A percentile compares a stretch with the other conserved stretches of the same genome.
These are phyloP conservation scores for Neonectria faginata DNA, from an alignment of 2,329 filamentous ascomycete species.

Conservation along the genomic window DNA sequence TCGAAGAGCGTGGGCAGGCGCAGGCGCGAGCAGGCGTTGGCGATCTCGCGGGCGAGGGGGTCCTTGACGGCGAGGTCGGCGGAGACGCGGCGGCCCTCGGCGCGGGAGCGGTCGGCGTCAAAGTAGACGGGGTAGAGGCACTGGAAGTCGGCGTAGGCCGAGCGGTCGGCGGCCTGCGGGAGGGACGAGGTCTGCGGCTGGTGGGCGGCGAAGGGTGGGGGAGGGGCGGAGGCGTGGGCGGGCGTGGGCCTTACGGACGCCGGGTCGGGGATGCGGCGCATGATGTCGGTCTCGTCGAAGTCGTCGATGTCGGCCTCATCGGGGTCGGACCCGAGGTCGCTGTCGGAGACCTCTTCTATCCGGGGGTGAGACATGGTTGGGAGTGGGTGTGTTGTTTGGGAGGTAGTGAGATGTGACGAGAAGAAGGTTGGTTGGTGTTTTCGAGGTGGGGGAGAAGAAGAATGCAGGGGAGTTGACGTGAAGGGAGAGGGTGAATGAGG, in stretches of 20 bases:
- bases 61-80: constrained; percentile 79
- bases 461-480: background rate
- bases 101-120: constrained; percentile 78
- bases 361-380: constrained; percentile 79
- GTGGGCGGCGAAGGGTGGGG: constrained; percentile 39
- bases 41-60: constrained; percentile 89
- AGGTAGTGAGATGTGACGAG: constrained; percentile 1
- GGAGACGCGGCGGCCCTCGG: constrained; percentile 84
- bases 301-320: constrained; percentile 85
- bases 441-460: background rate
- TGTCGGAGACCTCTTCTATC: constrained; percentile 93
- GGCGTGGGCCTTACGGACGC: constrained; percentile 42
- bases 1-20: constrained; percentile 83
- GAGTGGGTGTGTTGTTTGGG: constrained; percentile 2
- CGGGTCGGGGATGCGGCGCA: constrained; percentile 57
- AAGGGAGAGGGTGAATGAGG: background rate
- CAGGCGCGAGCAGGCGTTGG: constrained; percentile 82
- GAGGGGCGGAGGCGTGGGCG: constrained; percentile 33
- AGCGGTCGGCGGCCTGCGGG: constrained; percentile 59
- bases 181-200: constrained; percentile 44
- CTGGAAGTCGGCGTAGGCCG: constrained; percentile 79
- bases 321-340: constrained; percentile 83
- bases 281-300: constrained; percentile 68
- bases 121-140: constrained; percentile 98
- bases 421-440: background rate